Percentiles rank a stretch among this genome's conserved stretches.
Evolutionary conservation across 2,329 filamentous ascomycete species (phyloP).

Genomic region (Raffaelea deltoideospora): DNA sequence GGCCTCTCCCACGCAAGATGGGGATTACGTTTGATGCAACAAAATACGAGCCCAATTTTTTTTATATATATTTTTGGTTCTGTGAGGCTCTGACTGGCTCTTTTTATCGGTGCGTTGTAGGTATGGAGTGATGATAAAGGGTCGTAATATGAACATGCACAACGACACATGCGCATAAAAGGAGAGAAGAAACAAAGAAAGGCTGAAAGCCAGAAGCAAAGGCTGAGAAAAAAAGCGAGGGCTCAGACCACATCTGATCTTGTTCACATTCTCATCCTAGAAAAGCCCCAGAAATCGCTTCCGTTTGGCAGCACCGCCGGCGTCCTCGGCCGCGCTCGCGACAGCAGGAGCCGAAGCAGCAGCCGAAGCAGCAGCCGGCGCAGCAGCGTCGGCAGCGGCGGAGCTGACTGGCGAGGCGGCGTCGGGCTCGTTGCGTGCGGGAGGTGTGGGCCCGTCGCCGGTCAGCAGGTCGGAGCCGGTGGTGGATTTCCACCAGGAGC

Average conservation of each 20-base stretch:
- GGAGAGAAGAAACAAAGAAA: background rate
- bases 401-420: conserved; percentile 14
- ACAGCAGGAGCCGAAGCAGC: conserved; percentile 18
- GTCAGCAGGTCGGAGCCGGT: too few species aligned
- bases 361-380: conserved; percentile 20
- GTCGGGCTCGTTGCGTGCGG: conserved; percentile 15
- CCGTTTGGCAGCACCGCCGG: conserved; percentile 31
- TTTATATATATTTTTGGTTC: too few species aligned
- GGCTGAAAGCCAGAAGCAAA: background rate
- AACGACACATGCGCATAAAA: conserved; percentile 1
- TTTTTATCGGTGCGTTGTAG: too few species aligned
- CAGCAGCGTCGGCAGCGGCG: background rate
- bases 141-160: too few species aligned
- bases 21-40: too few species aligned
- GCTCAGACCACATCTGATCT: too few species aligned
- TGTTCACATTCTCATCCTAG: too few species aligned
- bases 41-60: too few species aligned
- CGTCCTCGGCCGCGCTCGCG: conserved; percentile 2
- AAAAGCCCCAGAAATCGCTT: conserved; percentile 84
- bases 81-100: too few species aligned
- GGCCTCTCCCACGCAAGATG: too few species aligned
- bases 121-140: too few species aligned
- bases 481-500: conserved; percentile 9
- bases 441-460: conserved; percentile 10
- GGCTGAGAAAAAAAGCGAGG: background rate